These are phyloP conservation scores for Fraxinus sp. DNA, from an alignment of 305 asterid species.

Conservation along the genomic window DNA sequence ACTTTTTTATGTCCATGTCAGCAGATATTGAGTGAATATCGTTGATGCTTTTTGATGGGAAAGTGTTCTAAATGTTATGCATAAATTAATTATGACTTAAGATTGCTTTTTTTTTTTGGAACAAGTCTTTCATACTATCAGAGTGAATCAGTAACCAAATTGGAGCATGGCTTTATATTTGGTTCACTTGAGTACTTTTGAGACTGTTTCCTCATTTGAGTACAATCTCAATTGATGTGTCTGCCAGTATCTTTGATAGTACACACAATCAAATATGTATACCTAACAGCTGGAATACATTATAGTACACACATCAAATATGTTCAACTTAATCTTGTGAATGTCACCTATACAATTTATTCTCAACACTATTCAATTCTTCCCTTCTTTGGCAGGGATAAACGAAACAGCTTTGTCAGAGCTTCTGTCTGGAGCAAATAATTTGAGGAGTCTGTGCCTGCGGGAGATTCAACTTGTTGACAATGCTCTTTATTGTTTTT, in stretches of 20 bases:
- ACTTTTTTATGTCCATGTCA: background rate
- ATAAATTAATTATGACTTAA: constrained; percentile 1
- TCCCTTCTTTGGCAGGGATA: constrained; percentile 47
- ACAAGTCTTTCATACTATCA: constrained; percentile 7
- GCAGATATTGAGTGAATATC: background rate
- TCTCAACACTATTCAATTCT: constrained; percentile 7
- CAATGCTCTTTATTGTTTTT: constrained; percentile 51
- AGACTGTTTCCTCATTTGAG: background rate
- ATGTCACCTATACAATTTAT: constrained; percentile 10
- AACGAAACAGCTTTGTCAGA: constrained; percentile 43
- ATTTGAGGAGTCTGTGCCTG: constrained; percentile 64
- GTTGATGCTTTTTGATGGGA: constrained; percentile 3
- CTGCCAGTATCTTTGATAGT: background rate
- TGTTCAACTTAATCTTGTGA: background rate
- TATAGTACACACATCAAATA: background rate
- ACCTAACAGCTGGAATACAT: background rate
- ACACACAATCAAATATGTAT: background rate
- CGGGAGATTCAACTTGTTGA: constrained; percentile 62
- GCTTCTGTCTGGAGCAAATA: constrained; percentile 56
- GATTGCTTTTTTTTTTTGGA: background rate
- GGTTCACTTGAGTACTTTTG: constrained; percentile 6
- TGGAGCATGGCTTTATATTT: background rate
- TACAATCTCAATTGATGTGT: background rate
- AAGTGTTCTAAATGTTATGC: background rate
- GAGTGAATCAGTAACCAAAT: background rate